phyloP scores from a whole-genome alignment of 352 stramenopile genomes.

The Pythium plurisporium region DNA sequence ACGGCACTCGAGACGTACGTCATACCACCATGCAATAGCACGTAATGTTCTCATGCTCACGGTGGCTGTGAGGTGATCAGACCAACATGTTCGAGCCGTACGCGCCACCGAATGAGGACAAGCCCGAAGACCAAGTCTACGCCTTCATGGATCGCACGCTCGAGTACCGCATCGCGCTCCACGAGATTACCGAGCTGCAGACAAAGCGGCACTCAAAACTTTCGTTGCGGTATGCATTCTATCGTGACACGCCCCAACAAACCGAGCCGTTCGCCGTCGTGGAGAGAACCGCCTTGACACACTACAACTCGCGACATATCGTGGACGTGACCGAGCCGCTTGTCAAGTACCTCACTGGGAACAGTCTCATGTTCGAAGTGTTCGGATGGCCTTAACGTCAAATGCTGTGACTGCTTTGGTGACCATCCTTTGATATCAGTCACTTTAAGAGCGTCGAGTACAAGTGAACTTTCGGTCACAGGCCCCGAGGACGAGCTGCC shows the following conservation, averaged over 20 bases:
- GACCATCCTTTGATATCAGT: background rate
- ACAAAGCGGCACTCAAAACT: constrained; percentile 35
- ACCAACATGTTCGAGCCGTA: constrained; percentile 33
- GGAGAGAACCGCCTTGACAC: constrained; percentile 2
- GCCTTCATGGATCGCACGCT: constrained; percentile 50
- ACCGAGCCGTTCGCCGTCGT: constrained; percentile 20
- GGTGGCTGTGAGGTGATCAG: background rate
- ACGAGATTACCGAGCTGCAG: constrained; percentile 19
- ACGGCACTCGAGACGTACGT: constrained; percentile 28
- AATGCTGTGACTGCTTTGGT: background rate
- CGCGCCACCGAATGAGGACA: constrained; percentile 21
- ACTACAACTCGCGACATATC: constrained; percentile 28
- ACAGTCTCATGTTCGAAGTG: constrained; percentile 47
- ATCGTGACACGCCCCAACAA: constrained; percentile 29
- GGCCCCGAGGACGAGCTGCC: background rate
- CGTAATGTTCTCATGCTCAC: background rate
- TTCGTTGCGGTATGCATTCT: constrained; percentile 44
- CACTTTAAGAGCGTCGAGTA: too few relatives aligned
- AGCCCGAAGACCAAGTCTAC: constrained; percentile 40
- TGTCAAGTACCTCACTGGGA: constrained; percentile 43
- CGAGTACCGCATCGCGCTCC: constrained; percentile 39
- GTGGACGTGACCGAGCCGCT: constrained; percentile 50
- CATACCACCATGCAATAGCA: too few relatives aligned
- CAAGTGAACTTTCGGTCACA: background rate
- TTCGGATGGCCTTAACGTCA: background rate